Conservation (phyloP, 805 yeast genomes). For the Candida sakaeoensis region DNA sequence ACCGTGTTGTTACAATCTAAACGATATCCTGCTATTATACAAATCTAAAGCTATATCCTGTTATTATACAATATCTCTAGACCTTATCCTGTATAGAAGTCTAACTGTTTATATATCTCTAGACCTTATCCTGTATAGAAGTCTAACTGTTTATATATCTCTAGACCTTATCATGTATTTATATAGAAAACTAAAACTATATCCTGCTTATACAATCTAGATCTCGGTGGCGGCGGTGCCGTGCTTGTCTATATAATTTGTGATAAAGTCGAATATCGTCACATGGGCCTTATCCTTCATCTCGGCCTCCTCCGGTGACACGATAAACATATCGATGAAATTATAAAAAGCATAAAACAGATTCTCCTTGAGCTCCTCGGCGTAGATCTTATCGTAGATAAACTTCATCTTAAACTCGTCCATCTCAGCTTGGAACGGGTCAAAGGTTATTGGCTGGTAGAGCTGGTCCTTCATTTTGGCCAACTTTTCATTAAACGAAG, state of each 20-base stretch:
- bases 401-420: slow-evolving; percentile 80
- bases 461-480: slow-evolving; percentile 53
- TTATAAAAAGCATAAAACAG: slow-evolving; percentile 88
- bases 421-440: slow-evolving; percentile 63
- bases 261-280: slow-evolving; percentile 55
- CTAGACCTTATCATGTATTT: no score
- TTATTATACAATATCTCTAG: no score
- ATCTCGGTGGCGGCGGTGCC: slow-evolving; percentile 10
- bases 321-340: slow-evolving; percentile 75
- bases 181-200: slow-evolving; percentile 13
- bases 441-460: slow-evolving; percentile 69
- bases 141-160: no score
- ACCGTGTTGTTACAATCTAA: no score
- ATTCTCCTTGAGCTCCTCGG: slow-evolving; percentile 84
- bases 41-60: no score
- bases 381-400: slow-evolving; percentile 89
- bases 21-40: no score
- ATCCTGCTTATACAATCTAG: slow-evolving; percentile 1
- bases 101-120: no score
- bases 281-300: slow-evolving; percentile 18
- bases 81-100: no score
- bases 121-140: no score
- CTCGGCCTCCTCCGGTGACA: slow-evolving; percentile 29
- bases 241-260: slow-evolving; percentile 18
- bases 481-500: slow-evolving; percentile 70